Evolutionary conservation across 2,329 filamentous ascomycete species (phyloP), one percentile per base, ranked within the genome.

Genomic region (Colletotrichum eleusines): DNA sequence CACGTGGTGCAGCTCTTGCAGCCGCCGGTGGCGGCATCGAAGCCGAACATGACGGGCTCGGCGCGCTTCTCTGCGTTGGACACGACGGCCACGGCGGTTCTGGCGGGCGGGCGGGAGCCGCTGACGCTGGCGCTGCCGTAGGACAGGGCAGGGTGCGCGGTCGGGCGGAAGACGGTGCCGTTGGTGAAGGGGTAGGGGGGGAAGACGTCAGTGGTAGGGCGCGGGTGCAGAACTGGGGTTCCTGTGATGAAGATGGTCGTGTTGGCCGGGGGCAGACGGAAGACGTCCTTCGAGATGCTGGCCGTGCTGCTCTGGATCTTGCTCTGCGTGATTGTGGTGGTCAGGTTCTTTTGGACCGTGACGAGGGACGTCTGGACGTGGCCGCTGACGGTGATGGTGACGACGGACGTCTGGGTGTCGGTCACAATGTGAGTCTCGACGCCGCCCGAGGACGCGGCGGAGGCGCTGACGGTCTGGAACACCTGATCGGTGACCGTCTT

Each of bases 51-150:
- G n/a, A 63, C 18, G 42, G 77, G 79, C 67, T 78, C 76, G 2
- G 77, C 76, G 69, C 77, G 77, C 76, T 80, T 81, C 67, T 73
- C 76, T 4, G 76, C 78, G 35, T 75, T 77, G 33, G 81, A 82
- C 58, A 78, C 74, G 58, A 79, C 72, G 63, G 80, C 69, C 20
- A 76, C 75, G 6, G 69, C 62, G 38, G 44, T 55, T 50, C 38
- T 65, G 54, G 23, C 35, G 28, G 42, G 23, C 20, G 62, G 63
- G 31, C n/a, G 59, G 9, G 44, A 61, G 44, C n/a, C 59, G 31
- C 42, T 23, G 18, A 14, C 59, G 44, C 28, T 33, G 58, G 46
- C n/a, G 23, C 11, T 20, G 31, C 38, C n/a, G n/a, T 16, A 38
- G 46, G 48, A 18, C 42, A 44, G 40, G 48, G 44, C 64, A 40